These are phyloP conservation scores for Candida pini DNA, from an alignment of 805 yeast genomes.

Conservation along the genomic window DNA sequence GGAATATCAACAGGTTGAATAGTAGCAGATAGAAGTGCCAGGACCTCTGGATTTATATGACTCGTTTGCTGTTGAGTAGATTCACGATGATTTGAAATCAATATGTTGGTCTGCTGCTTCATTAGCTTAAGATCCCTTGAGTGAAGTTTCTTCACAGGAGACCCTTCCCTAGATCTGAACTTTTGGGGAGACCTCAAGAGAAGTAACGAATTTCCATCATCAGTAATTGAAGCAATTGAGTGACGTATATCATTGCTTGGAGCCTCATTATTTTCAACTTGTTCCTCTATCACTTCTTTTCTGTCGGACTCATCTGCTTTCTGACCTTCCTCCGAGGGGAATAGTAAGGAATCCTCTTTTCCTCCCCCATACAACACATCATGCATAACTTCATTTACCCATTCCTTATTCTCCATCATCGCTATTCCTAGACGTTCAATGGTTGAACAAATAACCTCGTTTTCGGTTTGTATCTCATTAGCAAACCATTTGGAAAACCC, in stretches of 20 bases:
- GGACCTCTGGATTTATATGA: too few relatives aligned
- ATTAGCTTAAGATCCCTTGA: slow-evolving; percentile 14
- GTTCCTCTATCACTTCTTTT: neutral
- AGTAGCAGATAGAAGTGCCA: too few relatives aligned
- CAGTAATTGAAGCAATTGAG: too few relatives aligned
- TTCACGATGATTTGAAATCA: too few relatives aligned
- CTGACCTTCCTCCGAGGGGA: neutral
- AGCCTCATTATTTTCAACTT: neutral
- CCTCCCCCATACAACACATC: slow-evolving; percentile 13
- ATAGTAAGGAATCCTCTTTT: neutral
- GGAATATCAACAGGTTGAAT: too few relatives aligned
- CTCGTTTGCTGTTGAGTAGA: too few relatives aligned
- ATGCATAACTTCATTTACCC: slow-evolving; percentile 26
- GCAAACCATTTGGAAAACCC: slow-evolving; percentile 31
- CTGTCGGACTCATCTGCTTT: neutral
- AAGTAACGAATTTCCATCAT: slow-evolving; percentile 9
- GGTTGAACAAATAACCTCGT: slow-evolving; percentile 19
- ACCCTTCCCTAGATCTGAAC: slow-evolving; percentile 9
- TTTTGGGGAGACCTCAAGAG: slow-evolving; percentile 22
- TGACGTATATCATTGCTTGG: too few relatives aligned
- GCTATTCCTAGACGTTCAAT: slow-evolving; percentile 20
- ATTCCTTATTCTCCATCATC: slow-evolving; percentile 23
- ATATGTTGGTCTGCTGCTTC: too few relatives aligned
- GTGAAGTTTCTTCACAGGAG: slow-evolving; percentile 16
- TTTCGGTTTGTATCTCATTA: slow-evolving; percentile 23